Evolutionary conservation across 2,329 filamentous ascomycete species (phyloP).

Genomic region (Penicillium sp.): DNA sequence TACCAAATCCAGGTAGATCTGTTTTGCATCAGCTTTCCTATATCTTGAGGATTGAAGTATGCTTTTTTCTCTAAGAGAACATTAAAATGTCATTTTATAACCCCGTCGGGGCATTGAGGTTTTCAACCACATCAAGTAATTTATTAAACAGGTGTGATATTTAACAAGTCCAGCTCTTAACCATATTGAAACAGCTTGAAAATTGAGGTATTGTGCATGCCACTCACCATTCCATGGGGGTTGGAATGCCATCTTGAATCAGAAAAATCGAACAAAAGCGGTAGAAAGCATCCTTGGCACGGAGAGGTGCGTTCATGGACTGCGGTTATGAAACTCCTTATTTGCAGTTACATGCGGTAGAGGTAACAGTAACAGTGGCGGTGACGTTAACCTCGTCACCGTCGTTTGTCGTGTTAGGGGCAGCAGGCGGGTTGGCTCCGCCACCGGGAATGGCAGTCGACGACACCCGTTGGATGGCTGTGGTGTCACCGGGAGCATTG

Average conservation of each 20-base stretch:
- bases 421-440: conserved; percentile 18
- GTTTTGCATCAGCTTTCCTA: too few species aligned
- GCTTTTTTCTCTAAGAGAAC: too few species aligned
- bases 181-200: too few species aligned
- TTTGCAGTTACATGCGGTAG: conserved; percentile 31
- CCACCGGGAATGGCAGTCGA: conserved; percentile 10
- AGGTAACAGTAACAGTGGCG: conserved; percentile 29
- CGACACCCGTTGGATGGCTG: conserved; percentile 4
- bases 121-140: too few species aligned
- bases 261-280: conserved; percentile 12
- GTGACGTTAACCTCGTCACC: conserved; percentile 21
- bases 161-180: too few species aligned
- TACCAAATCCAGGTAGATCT: too few species aligned
- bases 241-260: conserved; percentile 23
- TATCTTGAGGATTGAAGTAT: too few species aligned
- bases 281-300: not conserved
- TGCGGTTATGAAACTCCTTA: conserved; percentile 15
- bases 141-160: too few species aligned
- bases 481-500: conserved; percentile 9
- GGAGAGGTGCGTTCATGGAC: not conserved
- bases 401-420: conserved; percentile 14
- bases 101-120: too few species aligned
- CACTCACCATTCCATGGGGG: conserved; percentile 25
- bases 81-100: too few species aligned
- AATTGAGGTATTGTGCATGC: too few species aligned